Conservation (phyloP, 805 yeast genomes). For the Kregervanrija pseudodelftensis region DNA sequence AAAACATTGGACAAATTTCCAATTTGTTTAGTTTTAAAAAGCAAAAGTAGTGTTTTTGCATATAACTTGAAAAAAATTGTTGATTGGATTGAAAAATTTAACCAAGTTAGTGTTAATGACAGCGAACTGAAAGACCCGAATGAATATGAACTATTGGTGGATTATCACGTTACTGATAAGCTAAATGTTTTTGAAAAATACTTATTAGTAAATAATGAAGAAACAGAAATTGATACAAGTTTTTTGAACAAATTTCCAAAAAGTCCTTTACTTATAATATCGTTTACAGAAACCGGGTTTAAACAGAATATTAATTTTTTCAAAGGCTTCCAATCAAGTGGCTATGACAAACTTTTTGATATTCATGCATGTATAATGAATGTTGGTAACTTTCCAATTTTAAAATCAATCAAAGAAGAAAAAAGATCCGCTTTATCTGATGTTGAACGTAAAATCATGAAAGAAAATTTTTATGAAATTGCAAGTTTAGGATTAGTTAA, state of each 20-base stretch:
- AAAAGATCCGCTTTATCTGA: constrained; percentile 2
- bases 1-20: constrained; percentile 14
- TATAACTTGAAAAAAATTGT: constrained; percentile 13
- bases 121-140: constrained; percentile 15
- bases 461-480: constrained; percentile 16
- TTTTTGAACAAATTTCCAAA: background rate
- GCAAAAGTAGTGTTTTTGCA: constrained; percentile 5
- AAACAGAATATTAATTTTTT: constrained; percentile 1
- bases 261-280: constrained; percentile 1
- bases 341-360: constrained; percentile 6
- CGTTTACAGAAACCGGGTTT: constrained; percentile 5
- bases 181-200: constrained; percentile 2
- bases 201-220: background rate
- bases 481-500: constrained; percentile 22
- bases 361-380: constrained; percentile 17
- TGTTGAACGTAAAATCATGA: constrained; percentile 5
- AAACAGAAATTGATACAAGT: background rate
- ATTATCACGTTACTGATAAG: constrained; percentile 8
- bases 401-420: constrained; percentile 9
- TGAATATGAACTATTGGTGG: constrained; percentile 13
- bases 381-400: constrained; percentile 18
- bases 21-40: constrained; percentile 11
- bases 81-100: constrained; percentile 15
- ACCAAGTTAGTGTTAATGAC: constrained; percentile 2
- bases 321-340: constrained; percentile 1